Percentiles rank a stretch among this genome's conserved stretches.
Evolutionary conservation across 805 yeast species (phyloP).

Genomic region (Candida awuae): DNA sequence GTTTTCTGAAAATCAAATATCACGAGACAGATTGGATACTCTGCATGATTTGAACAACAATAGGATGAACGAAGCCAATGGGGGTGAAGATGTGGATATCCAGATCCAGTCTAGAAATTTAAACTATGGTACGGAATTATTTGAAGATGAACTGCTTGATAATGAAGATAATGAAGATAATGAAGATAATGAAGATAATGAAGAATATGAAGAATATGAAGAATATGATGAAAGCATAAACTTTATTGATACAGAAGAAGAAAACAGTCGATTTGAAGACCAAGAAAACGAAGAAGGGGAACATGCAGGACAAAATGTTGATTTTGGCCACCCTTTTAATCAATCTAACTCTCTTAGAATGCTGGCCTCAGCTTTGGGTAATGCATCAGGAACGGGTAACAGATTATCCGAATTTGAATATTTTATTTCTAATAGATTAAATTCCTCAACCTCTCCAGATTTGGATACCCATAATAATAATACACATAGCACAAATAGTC

Average conservation of each 20-base stretch:
- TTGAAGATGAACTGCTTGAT: constrained; percentile 1
- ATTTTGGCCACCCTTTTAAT: background rate
- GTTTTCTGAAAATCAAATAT: constrained; percentile 22
- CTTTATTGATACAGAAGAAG: background rate
- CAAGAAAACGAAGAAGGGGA: constrained; percentile 18
- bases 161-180: constrained; percentile 8
- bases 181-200: constrained; percentile 19
- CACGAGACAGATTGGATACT: constrained; percentile 8
- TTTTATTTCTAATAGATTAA: background rate
- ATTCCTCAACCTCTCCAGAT: background rate
- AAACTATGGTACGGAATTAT: background rate
- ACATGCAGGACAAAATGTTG: no score
- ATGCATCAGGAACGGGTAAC: background rate
- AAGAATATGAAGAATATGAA: constrained; percentile 6
- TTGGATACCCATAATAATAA: no score
- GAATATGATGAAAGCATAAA: background rate
- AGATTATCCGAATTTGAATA: constrained; percentile 1
- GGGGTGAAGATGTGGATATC: constrained; percentile 10
- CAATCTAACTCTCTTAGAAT: constrained; percentile 8
- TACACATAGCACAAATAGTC: constrained; percentile 2
- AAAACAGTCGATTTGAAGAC: no score
- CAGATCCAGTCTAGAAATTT: constrained; percentile 1
- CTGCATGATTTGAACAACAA: constrained; percentile 14
- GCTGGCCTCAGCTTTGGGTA: constrained; percentile 11
- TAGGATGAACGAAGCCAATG: constrained; percentile 12